Evolutionary conservation across 305 asterid genomes (phyloP).

Genomic region (Salvia sclarea): DNA sequence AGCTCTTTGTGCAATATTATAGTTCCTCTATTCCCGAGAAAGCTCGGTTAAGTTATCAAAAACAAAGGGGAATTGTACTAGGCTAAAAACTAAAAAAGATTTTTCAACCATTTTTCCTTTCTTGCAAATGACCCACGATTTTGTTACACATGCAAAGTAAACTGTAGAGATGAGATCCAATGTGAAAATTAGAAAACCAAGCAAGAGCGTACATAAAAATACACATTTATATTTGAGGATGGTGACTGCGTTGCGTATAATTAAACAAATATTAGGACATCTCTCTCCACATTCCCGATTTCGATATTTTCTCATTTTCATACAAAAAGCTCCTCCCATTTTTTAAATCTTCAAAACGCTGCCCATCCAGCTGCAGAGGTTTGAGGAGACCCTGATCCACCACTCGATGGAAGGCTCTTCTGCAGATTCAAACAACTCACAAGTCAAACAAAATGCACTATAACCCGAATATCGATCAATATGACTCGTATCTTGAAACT

Average conservation of each 20-base stretch:
- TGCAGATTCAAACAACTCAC: slow-evolving; percentile 43
- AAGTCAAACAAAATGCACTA: neutral
- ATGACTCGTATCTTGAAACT: neutral
- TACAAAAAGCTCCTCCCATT: slow-evolving; percentile 36
- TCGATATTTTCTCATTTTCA: slow-evolving; percentile 28
- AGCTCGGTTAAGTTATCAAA: too few relatives aligned
- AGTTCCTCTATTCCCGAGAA: too few relatives aligned
- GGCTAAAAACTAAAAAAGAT: too few relatives aligned
- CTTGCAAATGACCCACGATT: neutral
- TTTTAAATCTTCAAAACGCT: slow-evolving; percentile 56
- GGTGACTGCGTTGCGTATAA: slow-evolving; percentile 20
- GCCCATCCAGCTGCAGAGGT: slow-evolving; percentile 96
- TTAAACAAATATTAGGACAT: slow-evolving; percentile 10
- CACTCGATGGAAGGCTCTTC: slow-evolving; percentile 73
- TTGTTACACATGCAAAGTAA: neutral
- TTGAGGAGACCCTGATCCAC: slow-evolving; percentile 64
- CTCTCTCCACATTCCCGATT: slow-evolving; percentile 29
- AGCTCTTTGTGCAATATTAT: too few relatives aligned
- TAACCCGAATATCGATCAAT: neutral
- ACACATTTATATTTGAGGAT: slow-evolving; percentile 20
- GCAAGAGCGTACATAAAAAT: slow-evolving; percentile 7
- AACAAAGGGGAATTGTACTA: too few relatives aligned
- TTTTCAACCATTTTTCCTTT: neutral
- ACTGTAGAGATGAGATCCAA: neutral
- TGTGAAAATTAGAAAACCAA: neutral